phyloP scores from a whole-genome alignment of 2,329 filamentous ascomycete genomes.

The Juglanconis oblonga region DNA sequence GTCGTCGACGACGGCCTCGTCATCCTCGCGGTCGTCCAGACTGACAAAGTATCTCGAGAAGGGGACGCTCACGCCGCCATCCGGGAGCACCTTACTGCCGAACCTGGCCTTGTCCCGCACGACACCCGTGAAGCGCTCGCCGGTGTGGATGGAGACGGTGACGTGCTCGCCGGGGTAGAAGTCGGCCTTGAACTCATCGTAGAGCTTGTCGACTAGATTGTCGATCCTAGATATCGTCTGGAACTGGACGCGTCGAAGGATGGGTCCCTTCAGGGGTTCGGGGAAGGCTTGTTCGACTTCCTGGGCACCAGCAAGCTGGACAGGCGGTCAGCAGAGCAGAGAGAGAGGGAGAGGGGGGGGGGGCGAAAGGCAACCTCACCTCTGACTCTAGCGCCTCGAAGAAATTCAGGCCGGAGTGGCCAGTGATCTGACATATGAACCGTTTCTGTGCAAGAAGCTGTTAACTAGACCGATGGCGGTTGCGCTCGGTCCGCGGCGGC shows the following conservation, averaged over 20 bases:
- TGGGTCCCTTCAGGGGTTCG: constrained; percentile 84
- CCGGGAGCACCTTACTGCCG: constrained; percentile 56
- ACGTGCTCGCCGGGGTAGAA: constrained; percentile 89
- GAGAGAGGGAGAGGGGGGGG: constrained; percentile 4
- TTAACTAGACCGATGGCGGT: constrained; percentile 12
- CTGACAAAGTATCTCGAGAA: constrained; percentile 80
- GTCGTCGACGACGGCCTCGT: constrained; percentile 78
- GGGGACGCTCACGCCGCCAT: constrained; percentile 68
- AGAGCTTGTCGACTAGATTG: constrained; percentile 67
- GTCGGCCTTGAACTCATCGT: constrained; percentile 79
- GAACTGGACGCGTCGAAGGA: constrained; percentile 88
- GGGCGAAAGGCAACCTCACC: constrained; percentile 50
- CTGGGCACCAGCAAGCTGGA: constrained; percentile 71
- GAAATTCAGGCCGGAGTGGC: constrained; percentile 85
- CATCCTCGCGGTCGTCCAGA: constrained; percentile 62
- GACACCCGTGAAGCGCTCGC: constrained; percentile 67
- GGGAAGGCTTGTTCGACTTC: constrained; percentile 92
- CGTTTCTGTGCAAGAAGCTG: constrained; percentile 54
- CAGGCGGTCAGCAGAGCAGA: constrained; percentile 25
- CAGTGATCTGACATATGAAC: constrained; percentile 95
- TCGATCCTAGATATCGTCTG: constrained; percentile 87
- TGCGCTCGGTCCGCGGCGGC: background rate
- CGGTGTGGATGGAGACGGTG: constrained; percentile 66
- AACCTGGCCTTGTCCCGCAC: constrained; percentile 86
- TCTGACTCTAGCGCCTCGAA: constrained; percentile 91